These are phyloP conservation scores for Paramarasmius palmivorus DNA, from an alignment of 1,284 basidiomycete genomes.

Conservation along the genomic window DNA sequence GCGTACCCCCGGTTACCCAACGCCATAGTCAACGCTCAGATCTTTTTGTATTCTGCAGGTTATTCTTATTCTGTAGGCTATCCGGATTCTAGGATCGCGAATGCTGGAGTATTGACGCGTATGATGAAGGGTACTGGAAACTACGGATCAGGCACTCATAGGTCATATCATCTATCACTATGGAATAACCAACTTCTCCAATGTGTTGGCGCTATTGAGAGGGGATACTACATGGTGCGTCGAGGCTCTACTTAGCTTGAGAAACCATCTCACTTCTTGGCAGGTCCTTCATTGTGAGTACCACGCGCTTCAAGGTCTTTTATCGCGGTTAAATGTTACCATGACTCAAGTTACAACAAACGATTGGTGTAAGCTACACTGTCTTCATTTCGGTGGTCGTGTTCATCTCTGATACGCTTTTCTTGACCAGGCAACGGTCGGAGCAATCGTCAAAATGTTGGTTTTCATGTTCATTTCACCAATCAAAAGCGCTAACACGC, in stretches of 20 bases:
- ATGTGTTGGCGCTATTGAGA: constrained; percentile 37
- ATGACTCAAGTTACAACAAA: constrained; percentile 51
- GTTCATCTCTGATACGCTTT: constrained; percentile 6
- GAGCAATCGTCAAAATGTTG: constrained; percentile 61
- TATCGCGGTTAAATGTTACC: neutral
- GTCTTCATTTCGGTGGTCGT: neutral
- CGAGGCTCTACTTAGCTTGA: constrained; percentile 6
- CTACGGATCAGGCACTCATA: constrained; percentile 54
- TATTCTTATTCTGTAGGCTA: constrained; percentile 40
- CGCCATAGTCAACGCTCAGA: neutral
- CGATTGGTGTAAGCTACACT: constrained; percentile 50
- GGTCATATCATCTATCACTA: constrained; percentile 61
- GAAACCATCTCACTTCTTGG: neutral
- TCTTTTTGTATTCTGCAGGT: constrained; percentile 36
- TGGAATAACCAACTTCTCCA: constrained; percentile 49
- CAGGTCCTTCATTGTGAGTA: constrained; percentile 53
- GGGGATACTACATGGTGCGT: constrained; percentile 49
- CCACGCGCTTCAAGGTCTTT: constrained; percentile 19
- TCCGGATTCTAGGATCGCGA: neutral
- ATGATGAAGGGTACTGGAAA: constrained; percentile 46
- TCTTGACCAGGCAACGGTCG: constrained; percentile 49
- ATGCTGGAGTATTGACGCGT: constrained; percentile 4
- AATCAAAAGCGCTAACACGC: neutral
- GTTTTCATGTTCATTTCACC: constrained; percentile 21
- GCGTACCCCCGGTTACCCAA: constrained; percentile 24